Evolutionary conservation across 208 protist genomes (phyloP), one percentile per base, ranked within the genome.

Genomic region (Angomonas deanei): DNA sequence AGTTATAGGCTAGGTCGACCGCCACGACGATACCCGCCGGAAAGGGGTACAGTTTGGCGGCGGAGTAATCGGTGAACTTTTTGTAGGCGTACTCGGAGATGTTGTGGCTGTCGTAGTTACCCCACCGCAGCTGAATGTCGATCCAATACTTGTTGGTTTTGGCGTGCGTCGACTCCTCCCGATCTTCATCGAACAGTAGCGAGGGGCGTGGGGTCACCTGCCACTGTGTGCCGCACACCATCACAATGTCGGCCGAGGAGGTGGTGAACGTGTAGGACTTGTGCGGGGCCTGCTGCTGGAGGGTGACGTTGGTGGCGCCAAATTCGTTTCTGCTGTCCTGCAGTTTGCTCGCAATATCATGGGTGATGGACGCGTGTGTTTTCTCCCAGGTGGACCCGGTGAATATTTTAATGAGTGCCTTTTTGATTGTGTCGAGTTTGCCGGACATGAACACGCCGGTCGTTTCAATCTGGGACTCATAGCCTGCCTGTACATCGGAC

Each of bases 361-460:
- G 98, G 11, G 99, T 98, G 1, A 99, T 76, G 13, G 92, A 92
- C 63, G 99, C 98, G 85, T 99, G 99, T 54, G 98, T 97, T 86
- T 99, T 99, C 84, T 99, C 98, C 99, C 99, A 99, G 68, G 99
- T 80, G 80, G 99, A 99, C 17, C 98, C 98, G 67, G 98, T 94
- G 91, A 99, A 99, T 71, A 99, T 99, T 83, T 99, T 99, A 74
- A 99, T 99, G 31, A 99, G 84, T 4, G 97, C 99, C 72, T 99
- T 99, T 80, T 99, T 99, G 42, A 99, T 94, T 0, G 98, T 99
- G 60, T 99, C 98, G 47, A 99, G 98, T 82, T 99, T 99, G 66
- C 99, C 99, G 80, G 99, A 99, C 99, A 99, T 99, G 80, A 99
- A 99, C 59, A 99, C 99, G 71, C 99, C 99, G 27, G 99, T 99